Percentiles rank a stretch among this genome's conserved stretches.
phyloP scores from a whole-genome alignment of 805 yeast genomes.

The Millerago galiae region DNA sequence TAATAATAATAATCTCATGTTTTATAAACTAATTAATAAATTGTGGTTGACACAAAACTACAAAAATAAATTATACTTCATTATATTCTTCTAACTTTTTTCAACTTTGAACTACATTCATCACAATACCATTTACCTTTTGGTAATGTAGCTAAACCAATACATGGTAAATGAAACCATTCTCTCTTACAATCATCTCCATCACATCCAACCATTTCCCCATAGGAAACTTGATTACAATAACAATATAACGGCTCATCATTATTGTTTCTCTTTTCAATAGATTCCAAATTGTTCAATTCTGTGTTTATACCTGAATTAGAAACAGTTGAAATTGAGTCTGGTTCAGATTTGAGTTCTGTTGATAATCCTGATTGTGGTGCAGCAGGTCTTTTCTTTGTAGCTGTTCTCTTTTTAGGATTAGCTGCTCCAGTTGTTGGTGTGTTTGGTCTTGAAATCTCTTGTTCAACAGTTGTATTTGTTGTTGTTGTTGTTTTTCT shows the following conservation, averaged over 20 bases:
- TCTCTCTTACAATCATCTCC: conserved; percentile 88
- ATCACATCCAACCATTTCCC: conserved; percentile 99
- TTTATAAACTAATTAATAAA: too few relatives aligned
- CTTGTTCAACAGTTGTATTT: neutral
- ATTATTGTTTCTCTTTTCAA: conserved; percentile 15
- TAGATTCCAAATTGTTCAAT: conserved; percentile 9
- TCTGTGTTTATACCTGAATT: conserved; percentile 7
- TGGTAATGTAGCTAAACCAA: conserved; percentile 80
- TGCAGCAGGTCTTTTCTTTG: conserved; percentile 10
- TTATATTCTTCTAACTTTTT: conserved; percentile 31
- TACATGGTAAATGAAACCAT: conserved; percentile 95
- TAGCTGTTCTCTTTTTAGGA: conserved; percentile 8
- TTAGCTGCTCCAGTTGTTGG: neutral
- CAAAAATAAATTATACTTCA: neutral
- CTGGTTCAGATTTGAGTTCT: neutral
- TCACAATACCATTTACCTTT: conserved; percentile 81
- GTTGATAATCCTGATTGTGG: conserved; percentile 2
- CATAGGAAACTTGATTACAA: conserved; percentile 94
- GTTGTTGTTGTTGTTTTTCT: conserved; percentile 15
- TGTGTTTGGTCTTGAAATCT: conserved; percentile 9
- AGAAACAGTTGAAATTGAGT: neutral
- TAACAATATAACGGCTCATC: conserved; percentile 89
- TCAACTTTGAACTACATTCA: conserved; percentile 39
- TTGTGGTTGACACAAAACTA: too few relatives aligned
- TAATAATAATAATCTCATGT: neutral